These are phyloP conservation scores for Artemisia argyi DNA, from an alignment of 129 eudicot genomes.

Conservation along the genomic window DNA sequence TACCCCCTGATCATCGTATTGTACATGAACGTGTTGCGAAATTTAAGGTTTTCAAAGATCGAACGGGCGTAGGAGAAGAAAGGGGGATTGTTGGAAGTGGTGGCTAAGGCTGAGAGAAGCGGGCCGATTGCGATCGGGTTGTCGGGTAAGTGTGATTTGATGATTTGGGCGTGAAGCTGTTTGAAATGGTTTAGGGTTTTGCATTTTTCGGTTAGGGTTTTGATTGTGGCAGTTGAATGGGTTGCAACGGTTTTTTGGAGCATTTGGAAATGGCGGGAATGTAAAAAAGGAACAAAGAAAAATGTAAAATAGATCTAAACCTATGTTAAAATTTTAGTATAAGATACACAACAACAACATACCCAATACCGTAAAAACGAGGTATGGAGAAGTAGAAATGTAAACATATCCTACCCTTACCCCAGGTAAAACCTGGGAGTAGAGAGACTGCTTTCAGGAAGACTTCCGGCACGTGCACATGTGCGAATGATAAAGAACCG, in stretches of 20 bases:
- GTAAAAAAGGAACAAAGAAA: too few relatives aligned
- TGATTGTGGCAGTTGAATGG: too few relatives aligned
- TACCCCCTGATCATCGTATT: conserved; percentile 60
- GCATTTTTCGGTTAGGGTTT: conserved; percentile 38
- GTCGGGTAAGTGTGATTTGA: conserved; percentile 40
- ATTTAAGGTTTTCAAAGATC: conserved; percentile 33
- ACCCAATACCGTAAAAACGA: too few relatives aligned
- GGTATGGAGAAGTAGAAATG: too few relatives aligned
- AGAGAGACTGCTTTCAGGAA: too few relatives aligned
- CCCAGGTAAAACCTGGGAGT: too few relatives aligned
- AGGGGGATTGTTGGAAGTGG: conserved; percentile 34
- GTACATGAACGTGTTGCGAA: conserved; percentile 52
- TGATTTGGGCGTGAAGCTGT: conserved; percentile 52
- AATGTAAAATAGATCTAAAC: too few relatives aligned
- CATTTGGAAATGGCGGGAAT: conserved; percentile 34
- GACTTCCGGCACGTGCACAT: too few relatives aligned
- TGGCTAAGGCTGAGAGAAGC: conserved; percentile 39
- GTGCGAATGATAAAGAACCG: too few relatives aligned
- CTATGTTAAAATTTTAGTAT: too few relatives aligned
- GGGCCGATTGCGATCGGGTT: conserved; percentile 42
- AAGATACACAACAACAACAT: too few relatives aligned
- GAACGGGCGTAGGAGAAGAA: conserved; percentile 48
- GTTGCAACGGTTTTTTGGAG: conserved; percentile 33
- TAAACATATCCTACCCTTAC: too few relatives aligned
- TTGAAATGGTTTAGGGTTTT: conserved; percentile 52